A percentile compares a stretch with the other conserved stretches of the same genome.
phyloP scores from a whole-genome alignment of 495 filamentous ascomycete genomes.

The Penicillium manginii region DNA sequence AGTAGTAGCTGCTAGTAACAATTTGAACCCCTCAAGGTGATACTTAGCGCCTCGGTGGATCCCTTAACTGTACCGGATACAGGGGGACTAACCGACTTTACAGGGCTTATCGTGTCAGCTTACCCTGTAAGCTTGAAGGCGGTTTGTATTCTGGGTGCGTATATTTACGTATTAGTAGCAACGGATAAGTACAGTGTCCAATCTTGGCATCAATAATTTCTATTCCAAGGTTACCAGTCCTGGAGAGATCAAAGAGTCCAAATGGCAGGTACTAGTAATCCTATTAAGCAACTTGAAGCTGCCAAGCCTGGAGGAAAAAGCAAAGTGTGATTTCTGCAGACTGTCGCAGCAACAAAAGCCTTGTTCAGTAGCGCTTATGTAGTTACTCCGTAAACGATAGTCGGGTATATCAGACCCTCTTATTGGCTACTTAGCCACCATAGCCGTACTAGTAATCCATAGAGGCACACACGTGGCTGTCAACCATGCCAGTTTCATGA shows the following conservation, averaged over 20 bases:
- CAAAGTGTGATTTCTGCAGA: not conserved
- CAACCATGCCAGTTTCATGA: not conserved
- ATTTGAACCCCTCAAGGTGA: no score
- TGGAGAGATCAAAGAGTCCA: no score
- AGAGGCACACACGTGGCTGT: not conserved
- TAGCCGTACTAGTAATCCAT: no score
- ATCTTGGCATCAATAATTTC: not conserved
- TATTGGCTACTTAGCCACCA: not conserved
- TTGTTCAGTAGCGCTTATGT: not conserved
- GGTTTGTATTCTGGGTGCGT: not conserved
- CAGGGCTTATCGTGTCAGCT: slow-evolving; percentile 15
- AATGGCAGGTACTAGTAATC: not conserved
- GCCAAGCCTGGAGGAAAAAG: not conserved
- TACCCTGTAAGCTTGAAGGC: slow-evolving; percentile 5
- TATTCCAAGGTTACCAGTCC: no score
- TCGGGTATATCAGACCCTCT: no score
- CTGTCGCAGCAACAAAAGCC: not conserved
- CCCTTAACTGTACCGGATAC: slow-evolving; percentile 10
- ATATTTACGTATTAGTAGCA: not conserved
- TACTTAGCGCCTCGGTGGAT: not conserved
- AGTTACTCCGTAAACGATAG: no score
- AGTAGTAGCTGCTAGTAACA: no score
- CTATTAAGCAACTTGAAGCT: not conserved
- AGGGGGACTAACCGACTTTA: not conserved
- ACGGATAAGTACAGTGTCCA: no score